Evolutionary conservation across 345 rosid genomes (phyloP).

Genomic region (Melaleuca alternifolia): DNA sequence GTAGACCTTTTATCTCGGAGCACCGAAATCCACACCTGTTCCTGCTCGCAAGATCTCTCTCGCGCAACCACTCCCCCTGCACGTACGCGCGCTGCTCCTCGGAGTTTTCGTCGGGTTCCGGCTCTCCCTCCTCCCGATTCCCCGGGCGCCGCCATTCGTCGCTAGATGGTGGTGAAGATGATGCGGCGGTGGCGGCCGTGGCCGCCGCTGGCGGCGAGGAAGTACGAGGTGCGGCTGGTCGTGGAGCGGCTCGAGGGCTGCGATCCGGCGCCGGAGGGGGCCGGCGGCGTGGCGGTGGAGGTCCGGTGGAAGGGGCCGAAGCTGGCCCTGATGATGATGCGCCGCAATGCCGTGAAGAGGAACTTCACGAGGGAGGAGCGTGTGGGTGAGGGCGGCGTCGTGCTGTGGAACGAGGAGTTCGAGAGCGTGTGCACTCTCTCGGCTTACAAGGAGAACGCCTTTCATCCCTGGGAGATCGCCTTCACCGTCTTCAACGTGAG

Average conservation of each 20-base stretch:
- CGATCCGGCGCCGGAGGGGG: constrained; percentile 46
- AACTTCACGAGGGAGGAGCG: constrained; percentile 63
- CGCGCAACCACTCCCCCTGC: background rate
- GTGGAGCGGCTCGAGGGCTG: constrained; percentile 74
- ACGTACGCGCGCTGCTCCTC: background rate
- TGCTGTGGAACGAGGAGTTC: constrained; percentile 85
- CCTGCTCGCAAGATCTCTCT: background rate
- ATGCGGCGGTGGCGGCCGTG: constrained; percentile 99
- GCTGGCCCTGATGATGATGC: constrained; percentile 55
- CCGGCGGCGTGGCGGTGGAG: constrained; percentile 53
- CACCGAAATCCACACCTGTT: background rate
- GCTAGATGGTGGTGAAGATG: constrained; percentile 90
- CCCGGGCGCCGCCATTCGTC: background rate
- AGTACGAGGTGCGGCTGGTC: constrained; percentile 61
- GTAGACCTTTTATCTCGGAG: background rate
- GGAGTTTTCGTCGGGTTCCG: background rate
- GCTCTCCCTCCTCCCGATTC: background rate
- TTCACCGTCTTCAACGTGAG: constrained; percentile 74
- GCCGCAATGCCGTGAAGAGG: constrained; percentile 66
- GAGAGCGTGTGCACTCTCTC: constrained; percentile 57
- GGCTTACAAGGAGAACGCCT: constrained; percentile 57
- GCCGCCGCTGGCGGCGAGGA: constrained; percentile 47
- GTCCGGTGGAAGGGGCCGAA: constrained; percentile 97
- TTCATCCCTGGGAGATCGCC: constrained; percentile 93
- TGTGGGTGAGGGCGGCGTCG: constrained; percentile 31